A percentile compares a stretch with the other conserved stretches of the same genome.
Evolutionary conservation across 163 green algal species (phyloP).

Genomic region (Chlamydomonas reinhardtii): DNA sequence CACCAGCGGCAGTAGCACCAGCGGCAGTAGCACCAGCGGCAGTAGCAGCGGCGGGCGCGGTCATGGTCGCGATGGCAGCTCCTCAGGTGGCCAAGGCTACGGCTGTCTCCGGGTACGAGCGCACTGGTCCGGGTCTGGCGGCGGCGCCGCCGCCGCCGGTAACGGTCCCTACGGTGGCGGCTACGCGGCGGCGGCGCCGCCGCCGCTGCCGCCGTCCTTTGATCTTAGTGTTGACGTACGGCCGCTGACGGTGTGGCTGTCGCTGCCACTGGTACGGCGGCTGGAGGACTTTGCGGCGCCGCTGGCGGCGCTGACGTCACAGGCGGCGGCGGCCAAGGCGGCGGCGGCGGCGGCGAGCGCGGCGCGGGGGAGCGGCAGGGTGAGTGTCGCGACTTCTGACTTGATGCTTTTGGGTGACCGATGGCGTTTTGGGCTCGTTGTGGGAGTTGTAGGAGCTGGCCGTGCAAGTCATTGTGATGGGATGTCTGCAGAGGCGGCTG

Average conservation of each 20-base stretch:
- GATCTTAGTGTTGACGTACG: constrained; percentile 38
- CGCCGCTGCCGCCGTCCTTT: background rate
- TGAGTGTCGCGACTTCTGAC: background rate
- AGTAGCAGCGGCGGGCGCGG: background rate
- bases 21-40: background rate
- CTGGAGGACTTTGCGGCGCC: constrained; percentile 19
- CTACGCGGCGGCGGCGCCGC: background rate
- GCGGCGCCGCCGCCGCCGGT: background rate
- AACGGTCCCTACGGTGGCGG: background rate
- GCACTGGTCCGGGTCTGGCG: background rate
- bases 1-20: no score
- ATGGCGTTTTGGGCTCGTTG: no score
- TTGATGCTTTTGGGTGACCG: no score
- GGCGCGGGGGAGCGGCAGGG: no score
- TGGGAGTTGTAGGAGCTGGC: no score
- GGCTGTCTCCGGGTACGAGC: constrained; percentile 10
- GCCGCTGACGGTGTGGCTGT: constrained; percentile 45
- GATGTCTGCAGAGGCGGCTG: no score
- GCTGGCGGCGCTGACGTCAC: background rate
- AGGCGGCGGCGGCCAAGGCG: no score
- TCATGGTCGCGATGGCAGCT: background rate
- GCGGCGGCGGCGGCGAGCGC: no score
- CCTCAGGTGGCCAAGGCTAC: background rate
- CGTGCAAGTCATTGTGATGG: no score
- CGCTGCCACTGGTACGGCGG: constrained; percentile 22